Evolutionary conservation across 345 rosid species (phyloP).

Genomic region (Eucalyptus victrix): DNA sequence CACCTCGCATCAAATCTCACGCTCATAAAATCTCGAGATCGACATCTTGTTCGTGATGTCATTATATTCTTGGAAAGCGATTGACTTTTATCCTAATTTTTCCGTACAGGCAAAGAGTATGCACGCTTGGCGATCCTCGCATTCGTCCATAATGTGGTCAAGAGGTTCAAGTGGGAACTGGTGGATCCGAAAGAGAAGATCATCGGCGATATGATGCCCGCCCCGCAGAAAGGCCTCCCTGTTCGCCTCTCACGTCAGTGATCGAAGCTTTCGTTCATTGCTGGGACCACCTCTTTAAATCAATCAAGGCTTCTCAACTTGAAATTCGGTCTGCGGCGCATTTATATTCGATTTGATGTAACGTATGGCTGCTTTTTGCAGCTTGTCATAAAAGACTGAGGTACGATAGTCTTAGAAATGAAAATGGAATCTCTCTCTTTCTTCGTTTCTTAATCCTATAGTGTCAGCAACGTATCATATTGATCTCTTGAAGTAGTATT

Average conservation of each 20-base stretch:
- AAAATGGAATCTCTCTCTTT: not conserved
- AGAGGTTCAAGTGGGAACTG: slow-evolving; percentile 19
- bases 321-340: not conserved
- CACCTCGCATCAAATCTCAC: not conserved
- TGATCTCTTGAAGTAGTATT: not conserved
- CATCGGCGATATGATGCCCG: slow-evolving; percentile 32
- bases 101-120: slow-evolving; percentile 35
- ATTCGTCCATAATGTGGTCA: slow-evolving; percentile 23
- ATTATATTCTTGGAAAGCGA: not conserved
- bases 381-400: not conserved
- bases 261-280: not conserved
- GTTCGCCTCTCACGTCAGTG: slow-evolving; percentile 10
- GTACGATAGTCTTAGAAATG: not conserved
- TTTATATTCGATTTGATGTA: not conserved
- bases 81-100: not conserved
- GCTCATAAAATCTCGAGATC: not conserved
- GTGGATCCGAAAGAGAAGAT: slow-evolving; percentile 8
- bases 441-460: not conserved
- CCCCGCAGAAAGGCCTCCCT: slow-evolving; percentile 33
- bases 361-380: not conserved
- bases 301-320: not conserved
- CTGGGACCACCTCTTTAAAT: not conserved
- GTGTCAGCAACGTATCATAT: not conserved
- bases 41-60: not conserved
- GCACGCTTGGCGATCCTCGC: slow-evolving; percentile 24